Evolutionary conservation across 345 rosid species (phyloP).

Genomic region (Arabis hirsuta): DNA sequence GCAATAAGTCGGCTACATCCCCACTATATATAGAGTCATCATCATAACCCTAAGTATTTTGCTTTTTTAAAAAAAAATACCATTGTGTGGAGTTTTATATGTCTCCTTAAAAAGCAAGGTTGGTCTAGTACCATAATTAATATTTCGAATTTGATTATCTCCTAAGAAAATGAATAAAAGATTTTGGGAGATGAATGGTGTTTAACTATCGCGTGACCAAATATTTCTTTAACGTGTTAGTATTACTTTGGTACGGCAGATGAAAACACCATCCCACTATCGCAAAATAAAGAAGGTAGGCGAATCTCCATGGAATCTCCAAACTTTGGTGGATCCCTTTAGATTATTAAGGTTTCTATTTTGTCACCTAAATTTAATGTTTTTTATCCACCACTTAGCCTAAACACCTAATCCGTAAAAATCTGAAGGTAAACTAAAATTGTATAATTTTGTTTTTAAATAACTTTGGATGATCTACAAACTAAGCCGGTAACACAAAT

Average conservation of each 20-base stretch:
- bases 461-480: too few relatives aligned
- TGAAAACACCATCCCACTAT: slow-evolving; percentile 27
- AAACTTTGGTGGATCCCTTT: slow-evolving; percentile 8
- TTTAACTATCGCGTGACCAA: slow-evolving; percentile 18
- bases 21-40: slow-evolving; percentile 30
- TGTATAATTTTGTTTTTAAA: not conserved
- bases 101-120: slow-evolving; percentile 24
- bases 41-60: not conserved
- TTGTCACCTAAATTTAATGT: not conserved
- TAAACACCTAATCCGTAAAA: not conserved
- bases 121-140: slow-evolving; percentile 22
- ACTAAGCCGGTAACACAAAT: too few relatives aligned
- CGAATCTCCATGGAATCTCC: slow-evolving; percentile 35
- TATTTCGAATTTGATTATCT: slow-evolving; percentile 11
- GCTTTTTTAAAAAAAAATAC: not conserved
- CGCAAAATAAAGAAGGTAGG: slow-evolving; percentile 36
- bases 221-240: slow-evolving; percentile 13
- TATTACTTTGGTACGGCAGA: slow-evolving; percentile 8
- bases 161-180: not conserved
- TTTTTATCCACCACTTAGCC: not conserved
- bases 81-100: slow-evolving; percentile 13
- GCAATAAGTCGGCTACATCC: slow-evolving; percentile 27
- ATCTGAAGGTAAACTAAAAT: not conserved
- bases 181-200: slow-evolving; percentile 11
- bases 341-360: not conserved